A percentile compares a stretch with the other conserved stretches of the same genome.
Conservation (phyloP, 2,329 filamentous ascomycete species). For the Fusarium vanettenii region DNA sequence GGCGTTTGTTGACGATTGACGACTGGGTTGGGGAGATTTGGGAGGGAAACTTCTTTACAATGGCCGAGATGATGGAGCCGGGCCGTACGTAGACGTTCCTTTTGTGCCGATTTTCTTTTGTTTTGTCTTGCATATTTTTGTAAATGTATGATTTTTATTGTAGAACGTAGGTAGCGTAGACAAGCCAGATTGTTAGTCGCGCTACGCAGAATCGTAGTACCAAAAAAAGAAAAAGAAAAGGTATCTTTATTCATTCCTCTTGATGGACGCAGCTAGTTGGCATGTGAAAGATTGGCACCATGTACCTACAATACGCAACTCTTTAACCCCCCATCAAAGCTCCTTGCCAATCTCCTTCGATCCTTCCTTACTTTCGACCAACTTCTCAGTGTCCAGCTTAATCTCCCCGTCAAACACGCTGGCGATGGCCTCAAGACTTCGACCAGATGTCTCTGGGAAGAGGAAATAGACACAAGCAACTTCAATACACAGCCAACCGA, state of each 20-base stretch:
- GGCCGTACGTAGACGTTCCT: neutral
- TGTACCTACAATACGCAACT: neutral
- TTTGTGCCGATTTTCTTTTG: neutral
- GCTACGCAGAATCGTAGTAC: neutral
- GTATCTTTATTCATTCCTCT: neutral
- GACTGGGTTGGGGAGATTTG: conserved; percentile 1
- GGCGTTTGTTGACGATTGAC: neutral
- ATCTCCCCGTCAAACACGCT: neutral
- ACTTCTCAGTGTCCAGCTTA: neutral
- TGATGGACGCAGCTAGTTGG: neutral
- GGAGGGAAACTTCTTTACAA: neutral
- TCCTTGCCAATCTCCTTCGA: neutral
- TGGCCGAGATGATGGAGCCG: neutral
- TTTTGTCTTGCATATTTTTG: neutral
- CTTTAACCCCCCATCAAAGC: neutral
- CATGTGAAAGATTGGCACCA: neutral
- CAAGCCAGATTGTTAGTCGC: neutral
- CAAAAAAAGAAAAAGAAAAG: neutral
- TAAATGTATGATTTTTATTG: neutral
- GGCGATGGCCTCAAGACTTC: neutral
- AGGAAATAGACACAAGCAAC: conserved; percentile 6
- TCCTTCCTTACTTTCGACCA: neutral
- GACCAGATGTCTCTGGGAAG: conserved; percentile 16
- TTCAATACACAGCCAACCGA: conserved; percentile 13
- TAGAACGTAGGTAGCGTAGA: neutral